Percentiles rank a stretch among this genome's conserved stretches.
Evolutionary conservation across 1,284 basidiomycete genomes (phyloP).

Genomic region (Phellinidium pouzarii): DNA sequence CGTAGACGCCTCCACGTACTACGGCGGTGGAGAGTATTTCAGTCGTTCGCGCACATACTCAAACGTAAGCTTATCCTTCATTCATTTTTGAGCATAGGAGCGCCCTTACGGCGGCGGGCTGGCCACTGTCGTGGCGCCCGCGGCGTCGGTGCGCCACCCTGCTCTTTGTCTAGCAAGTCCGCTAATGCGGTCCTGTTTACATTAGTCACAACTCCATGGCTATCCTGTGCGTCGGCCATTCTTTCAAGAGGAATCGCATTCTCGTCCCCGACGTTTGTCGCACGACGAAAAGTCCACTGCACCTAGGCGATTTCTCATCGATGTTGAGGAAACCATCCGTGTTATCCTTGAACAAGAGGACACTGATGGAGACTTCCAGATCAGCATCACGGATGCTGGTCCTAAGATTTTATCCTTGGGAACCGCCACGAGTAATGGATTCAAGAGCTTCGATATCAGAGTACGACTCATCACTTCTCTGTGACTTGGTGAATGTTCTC

Average conservation of each 20-base stretch:
- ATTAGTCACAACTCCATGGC: constrained; percentile 54
- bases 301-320: constrained; percentile 87
- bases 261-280: constrained; percentile 70
- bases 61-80: constrained; percentile 42
- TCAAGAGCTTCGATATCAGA: constrained; percentile 93
- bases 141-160: neutral
- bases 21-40: constrained; percentile 69
- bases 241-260: constrained; percentile 71
- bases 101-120: neutral
- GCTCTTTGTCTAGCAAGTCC: neutral
- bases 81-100: neutral
- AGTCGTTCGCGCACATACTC: constrained; percentile 82
- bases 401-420: constrained; percentile 95
- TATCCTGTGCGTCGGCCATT: constrained; percentile 50
- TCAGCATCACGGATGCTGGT: constrained; percentile 93
- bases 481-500: constrained; percentile 6
- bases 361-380: constrained; percentile 95
- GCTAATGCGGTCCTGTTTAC: neutral
- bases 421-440: constrained; percentile 95
- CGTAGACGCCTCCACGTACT: constrained; percentile 75
- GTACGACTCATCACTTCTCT: constrained; percentile 41
- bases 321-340: constrained; percentile 98
- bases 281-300: constrained; percentile 77
- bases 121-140: constrained; percentile 6
- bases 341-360: constrained; percentile 97